Evolutionary conservation across 2,329 filamentous ascomycete species (phyloP).

Genomic region (Moelleriella libera): DNA sequence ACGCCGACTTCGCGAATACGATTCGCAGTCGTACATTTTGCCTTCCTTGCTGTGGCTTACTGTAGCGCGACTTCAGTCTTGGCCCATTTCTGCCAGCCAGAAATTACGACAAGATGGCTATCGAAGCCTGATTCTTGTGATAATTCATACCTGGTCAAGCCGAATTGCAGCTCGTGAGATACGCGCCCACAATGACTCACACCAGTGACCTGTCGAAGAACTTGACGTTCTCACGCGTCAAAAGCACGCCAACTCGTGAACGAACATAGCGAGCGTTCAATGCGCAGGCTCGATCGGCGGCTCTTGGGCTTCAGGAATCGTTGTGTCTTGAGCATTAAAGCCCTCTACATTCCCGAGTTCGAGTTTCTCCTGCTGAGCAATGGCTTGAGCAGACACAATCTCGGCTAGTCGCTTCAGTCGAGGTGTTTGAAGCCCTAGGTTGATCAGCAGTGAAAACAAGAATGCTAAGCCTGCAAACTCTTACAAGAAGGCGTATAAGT

Average conservation of each 20-base stretch:
- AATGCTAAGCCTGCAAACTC: not conserved
- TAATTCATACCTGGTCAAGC: no score
- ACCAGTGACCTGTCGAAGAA: no score
- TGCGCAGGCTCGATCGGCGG: constrained; percentile 10
- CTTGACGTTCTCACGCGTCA: not conserved
- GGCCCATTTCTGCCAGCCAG: no score
- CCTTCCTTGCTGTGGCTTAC: no score
- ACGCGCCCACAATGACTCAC: no score
- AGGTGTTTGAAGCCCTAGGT: constrained; percentile 81
- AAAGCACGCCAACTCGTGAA: not conserved
- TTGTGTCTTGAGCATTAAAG: constrained; percentile 32
- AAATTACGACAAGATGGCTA: no score
- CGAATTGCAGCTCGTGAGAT: no score
- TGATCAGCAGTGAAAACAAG: constrained; percentile 11
- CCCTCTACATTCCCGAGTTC: constrained; percentile 35
- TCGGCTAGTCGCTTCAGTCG: constrained; percentile 92
- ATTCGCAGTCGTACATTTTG: no score
- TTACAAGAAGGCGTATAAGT: constrained; percentile 96
- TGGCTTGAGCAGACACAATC: constrained; percentile 91
- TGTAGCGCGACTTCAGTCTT: no score
- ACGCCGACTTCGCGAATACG: no score
- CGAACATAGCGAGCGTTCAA: not conserved
- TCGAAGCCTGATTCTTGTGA: no score
- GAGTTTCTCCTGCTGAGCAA: constrained; percentile 83
- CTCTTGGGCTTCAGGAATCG: constrained; percentile 37